Evolutionary conservation across 257 asterid genomes (phyloP), one percentile per base, ranked within the genome.

Genomic region (Linaria vulgaris): DNA sequence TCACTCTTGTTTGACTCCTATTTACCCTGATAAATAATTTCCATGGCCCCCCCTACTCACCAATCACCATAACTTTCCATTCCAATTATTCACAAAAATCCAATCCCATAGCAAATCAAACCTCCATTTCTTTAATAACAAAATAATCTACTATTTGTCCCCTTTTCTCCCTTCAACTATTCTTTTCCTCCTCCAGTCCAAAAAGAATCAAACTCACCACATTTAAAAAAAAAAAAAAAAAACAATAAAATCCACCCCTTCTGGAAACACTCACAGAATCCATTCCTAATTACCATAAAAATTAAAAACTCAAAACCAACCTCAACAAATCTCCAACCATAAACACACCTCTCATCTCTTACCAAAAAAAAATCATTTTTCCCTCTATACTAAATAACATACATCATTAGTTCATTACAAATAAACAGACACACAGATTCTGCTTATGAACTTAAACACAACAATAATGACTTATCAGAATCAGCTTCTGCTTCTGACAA

Each of bases 391-490:
- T 22, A 12, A 14, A 21, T 38, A 4, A 14, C 2, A 21, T 6
- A 17, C 14, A 15, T 17, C 22, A 21, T 21, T 11, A 9, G 20
- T 10, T n/a, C 27, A 16, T 12, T 25, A 23, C 41, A 59, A 31
- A 54, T 7, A 7, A 25, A 19, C n/a, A n/a, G 52, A 59, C 41
- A 53, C 41, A 13, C 58, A 15, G 10, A 39, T 23, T 22, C 25
- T 15, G 23, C 2, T 31, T 27, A 17, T 60, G 12, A 53, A 31
- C 54, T 53, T 13, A 16, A 39, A 49, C 53, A 9, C 21, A 14
- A n/a, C 15, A 24, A 50, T 13, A 30, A 63, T 75, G 82, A 69
- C 37, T 43, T 17, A 27, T 60, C 73, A 34, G 14, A 22, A 27
- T 6, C 59, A 31, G 17, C 41, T 67, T 31, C 51, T 74, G 31